Evolutionary conservation across 139 green algal genomes (phyloP).

Genomic region (Protoeuglena noctilucae): DNA sequence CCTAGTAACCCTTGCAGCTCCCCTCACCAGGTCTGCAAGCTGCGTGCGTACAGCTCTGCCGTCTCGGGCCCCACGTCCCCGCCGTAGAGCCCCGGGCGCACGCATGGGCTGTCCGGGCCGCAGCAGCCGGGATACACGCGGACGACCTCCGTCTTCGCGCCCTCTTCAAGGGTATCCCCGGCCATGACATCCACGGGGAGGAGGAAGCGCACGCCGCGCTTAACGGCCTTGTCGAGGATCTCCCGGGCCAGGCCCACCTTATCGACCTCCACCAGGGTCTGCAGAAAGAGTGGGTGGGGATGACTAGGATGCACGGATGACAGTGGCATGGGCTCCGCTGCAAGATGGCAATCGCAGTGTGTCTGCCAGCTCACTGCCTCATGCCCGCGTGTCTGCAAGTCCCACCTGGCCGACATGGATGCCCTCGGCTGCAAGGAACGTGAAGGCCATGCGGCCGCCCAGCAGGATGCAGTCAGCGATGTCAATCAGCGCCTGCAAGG

Average conservation of each 20-base stretch:
- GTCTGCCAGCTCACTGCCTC: too few species aligned
- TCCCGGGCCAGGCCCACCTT: background rate
- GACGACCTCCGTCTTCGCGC: constrained; percentile 2
- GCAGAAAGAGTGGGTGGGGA: too few species aligned
- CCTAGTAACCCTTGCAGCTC: too few species aligned
- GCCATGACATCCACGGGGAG: constrained; percentile 30
- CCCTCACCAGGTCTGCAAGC: too few species aligned
- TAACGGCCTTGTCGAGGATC: constrained; percentile 16
- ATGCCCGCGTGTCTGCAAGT: too few species aligned
- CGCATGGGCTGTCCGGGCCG: constrained; percentile 18
- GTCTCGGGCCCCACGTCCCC: constrained; percentile 29
- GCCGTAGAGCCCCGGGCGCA: constrained; percentile 16
- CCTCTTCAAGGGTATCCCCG: constrained; percentile 15
- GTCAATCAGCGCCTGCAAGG: background rate
- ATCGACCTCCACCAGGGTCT: background rate
- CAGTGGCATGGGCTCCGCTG: too few species aligned
- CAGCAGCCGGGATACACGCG: constrained; percentile 24
- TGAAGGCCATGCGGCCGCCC: constrained; percentile 41
- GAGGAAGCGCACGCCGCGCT: constrained; percentile 22
- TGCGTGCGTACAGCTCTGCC: constrained; percentile 6
- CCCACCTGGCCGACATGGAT: constrained; percentile 22
- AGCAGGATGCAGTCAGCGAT: constrained; percentile 11
- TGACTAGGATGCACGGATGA: too few species aligned
- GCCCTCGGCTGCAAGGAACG: constrained; percentile 31
- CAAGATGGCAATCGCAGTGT: too few species aligned